Conservation (phyloP, 257 asterid species). For the Rhazya stricta region DNA sequence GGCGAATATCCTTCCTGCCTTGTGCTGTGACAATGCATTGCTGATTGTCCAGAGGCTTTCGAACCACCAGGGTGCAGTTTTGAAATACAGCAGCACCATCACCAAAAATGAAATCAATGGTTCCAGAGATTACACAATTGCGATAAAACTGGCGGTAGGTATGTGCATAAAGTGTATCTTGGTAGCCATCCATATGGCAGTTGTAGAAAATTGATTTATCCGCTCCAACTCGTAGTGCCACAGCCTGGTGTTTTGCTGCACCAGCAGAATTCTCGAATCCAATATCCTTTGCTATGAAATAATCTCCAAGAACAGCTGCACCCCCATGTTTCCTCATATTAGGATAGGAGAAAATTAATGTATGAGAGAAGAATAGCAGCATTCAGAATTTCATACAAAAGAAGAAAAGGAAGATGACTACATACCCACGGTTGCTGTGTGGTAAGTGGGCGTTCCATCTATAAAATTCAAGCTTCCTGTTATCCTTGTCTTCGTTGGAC, state of each 20-base stretch:
- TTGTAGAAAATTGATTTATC: slow-evolving; percentile 59
- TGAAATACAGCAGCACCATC: slow-evolving; percentile 78
- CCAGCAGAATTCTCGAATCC: slow-evolving; percentile 84
- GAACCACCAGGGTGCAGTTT: slow-evolving; percentile 58
- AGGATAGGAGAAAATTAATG: neutral
- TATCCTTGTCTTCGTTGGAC: slow-evolving; percentile 55
- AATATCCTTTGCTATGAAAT: slow-evolving; percentile 64
- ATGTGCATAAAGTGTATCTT: slow-evolving; percentile 71
- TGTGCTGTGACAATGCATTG: slow-evolving; percentile 79
- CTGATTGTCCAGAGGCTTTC: slow-evolving; percentile 65
- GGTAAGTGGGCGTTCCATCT: slow-evolving; percentile 42
- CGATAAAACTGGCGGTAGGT: slow-evolving; percentile 76
- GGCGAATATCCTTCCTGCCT: slow-evolving; percentile 63
- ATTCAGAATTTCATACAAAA: neutral
- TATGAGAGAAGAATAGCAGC: neutral
- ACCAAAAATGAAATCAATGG: slow-evolving; percentile 79
- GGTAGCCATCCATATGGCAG: slow-evolving; percentile 79
- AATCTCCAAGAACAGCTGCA: slow-evolving; percentile 67
- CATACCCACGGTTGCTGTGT: slow-evolving; percentile 54
- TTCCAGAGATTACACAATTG: slow-evolving; percentile 69
- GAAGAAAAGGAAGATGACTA: neutral
- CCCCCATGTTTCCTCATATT: neutral
- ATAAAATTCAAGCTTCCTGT: slow-evolving; percentile 38
- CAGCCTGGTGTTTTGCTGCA: slow-evolving; percentile 70
- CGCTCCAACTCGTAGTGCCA: slow-evolving; percentile 70